These are phyloP conservation scores for Hericium erinaceus DNA, from an alignment of 768 basidiomycete species.

Conservation along the genomic window DNA sequence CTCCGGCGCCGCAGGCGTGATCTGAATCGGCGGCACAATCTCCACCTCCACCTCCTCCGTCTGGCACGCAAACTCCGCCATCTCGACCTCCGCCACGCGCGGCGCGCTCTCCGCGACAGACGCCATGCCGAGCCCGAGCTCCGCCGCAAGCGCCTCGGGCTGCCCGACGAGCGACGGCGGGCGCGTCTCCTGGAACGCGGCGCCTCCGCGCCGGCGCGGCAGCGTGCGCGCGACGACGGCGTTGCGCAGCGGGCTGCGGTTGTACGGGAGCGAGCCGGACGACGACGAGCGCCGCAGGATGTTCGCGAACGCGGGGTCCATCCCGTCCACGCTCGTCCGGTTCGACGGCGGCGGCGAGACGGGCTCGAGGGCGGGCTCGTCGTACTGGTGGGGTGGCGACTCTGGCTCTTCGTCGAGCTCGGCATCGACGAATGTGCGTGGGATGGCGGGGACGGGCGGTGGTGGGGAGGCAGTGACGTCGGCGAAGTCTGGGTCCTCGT, in stretches of 20 bases:
- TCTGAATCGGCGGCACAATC: conserved; percentile 16
- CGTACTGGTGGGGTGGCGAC: conserved; percentile 17
- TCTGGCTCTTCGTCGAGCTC: conserved; percentile 4
- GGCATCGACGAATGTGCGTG: conserved; percentile 8
- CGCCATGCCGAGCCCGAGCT: conserved; percentile 39
- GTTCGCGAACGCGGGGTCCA: conserved; percentile 82
- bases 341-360: conserved; percentile 39
- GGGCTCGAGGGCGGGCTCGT: conserved; percentile 21
- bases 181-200: conserved; percentile 59
- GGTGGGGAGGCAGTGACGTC: conserved; percentile 8
- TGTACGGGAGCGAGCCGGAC: conserved; percentile 31
- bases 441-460: conserved; percentile 6
- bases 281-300: conserved; percentile 51
- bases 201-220: conserved; percentile 56
- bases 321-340: conserved; percentile 69
- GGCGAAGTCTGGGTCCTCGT: conserved; percentile 13
- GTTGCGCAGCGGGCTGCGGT: conserved; percentile 53
- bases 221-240: conserved; percentile 41
- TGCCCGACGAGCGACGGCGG: conserved; percentile 64
- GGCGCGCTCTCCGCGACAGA: conserved; percentile 29
- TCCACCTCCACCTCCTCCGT: conserved; percentile 45
- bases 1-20: conserved; percentile 19
- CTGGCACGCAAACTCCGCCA: conserved; percentile 57
- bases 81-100: conserved; percentile 26
- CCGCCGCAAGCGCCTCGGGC: conserved; percentile 64